These are phyloP conservation scores for Alternaria metachromatica DNA, from an alignment of 2,329 filamentous ascomycete species.

Conservation along the genomic window DNA sequence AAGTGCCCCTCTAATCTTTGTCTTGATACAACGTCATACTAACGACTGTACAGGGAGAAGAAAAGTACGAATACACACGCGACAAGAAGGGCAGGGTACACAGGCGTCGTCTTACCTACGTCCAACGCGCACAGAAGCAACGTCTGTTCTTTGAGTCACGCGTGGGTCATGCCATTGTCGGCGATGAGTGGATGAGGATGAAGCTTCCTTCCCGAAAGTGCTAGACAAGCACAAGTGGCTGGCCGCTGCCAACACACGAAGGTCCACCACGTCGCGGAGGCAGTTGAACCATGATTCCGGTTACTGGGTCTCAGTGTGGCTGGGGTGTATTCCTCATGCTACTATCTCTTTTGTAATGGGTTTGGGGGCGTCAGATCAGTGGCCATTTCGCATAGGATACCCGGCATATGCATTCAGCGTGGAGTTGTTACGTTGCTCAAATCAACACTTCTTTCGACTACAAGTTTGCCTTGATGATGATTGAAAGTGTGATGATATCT, in stretches of 20 bases:
- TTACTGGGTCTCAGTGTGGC: neutral
- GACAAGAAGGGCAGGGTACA: constrained; percentile 19
- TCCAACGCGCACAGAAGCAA: constrained; percentile 19
- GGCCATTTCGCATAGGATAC: constrained; percentile 12
- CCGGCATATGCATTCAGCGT: constrained; percentile 11
- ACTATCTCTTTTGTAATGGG: constrained; percentile 14
- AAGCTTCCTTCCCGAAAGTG: constrained; percentile 16
- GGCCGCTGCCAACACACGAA: neutral
- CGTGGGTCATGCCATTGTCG: constrained; percentile 26
- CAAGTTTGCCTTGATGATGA: neutral
- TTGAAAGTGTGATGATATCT: neutral
- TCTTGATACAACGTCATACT: neutral
- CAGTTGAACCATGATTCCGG: constrained; percentile 2
- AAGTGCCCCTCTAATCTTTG: neutral
- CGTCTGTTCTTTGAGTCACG: constrained; percentile 27
- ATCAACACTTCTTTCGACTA: neutral
- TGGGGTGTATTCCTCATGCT: constrained; percentile 1
- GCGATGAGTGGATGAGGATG: constrained; percentile 34
- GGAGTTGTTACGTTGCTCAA: constrained; percentile 6
- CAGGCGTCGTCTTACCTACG: constrained; percentile 18
- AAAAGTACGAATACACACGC: constrained; percentile 19
- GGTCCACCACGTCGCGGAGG: neutral
- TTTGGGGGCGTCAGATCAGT: constrained; percentile 6
- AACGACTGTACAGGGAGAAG: constrained; percentile 20
- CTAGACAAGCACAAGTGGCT: constrained; percentile 1